Base-by-base conservation (phyloP, 2,329 filamentous ascomycete genomes). In the Aspergillus fumigatiaffinis region DNA sequence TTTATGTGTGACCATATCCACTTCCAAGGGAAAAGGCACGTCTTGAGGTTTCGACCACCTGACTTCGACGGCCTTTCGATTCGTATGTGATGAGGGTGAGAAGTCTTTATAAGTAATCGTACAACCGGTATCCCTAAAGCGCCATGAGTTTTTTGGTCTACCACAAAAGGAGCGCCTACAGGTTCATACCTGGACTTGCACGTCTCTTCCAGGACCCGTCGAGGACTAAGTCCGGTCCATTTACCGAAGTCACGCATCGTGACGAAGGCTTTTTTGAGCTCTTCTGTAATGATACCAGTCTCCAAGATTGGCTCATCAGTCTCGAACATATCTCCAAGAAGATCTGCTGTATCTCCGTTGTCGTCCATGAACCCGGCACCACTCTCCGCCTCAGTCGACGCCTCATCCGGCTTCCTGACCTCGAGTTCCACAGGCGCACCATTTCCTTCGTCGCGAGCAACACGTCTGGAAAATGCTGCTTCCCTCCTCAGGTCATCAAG, bases 171-270 rank as follows among this genome's bases (percentile, higher is more conserved):
- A 29, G 14, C 14, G 23, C 10, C 32, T 29, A 25, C 54, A 38
- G 51, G 54, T 41, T 59, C 58, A 63, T 68, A 89, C 88, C 88
- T 88, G 61, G 91, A 85, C 65, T 89, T 87, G 71, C 92, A 95
- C n/a, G 90, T 85, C 72, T 97, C 92, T 71, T 97, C 92, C 12
- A 97, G 76, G 28, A 90, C 82, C 62, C 89, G 83, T 60, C 86
- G 84, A 17, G 93, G 92, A 64, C 79, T 89, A 29, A 96, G 75
- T 7, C 93, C 92, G 14, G 84, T 84, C 79, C 86, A 87, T 71
- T 91, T 91, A 1, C 91, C 92, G 79, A 97, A 97, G 66, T 97
- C 89, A 47, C 90, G 82, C 51, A 96, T 82, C 1, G 79, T 82
- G 3, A 91, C 74, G 51, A 61, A 51, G 42, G 59, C 55, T 54